A percentile compares a stretch with the other conserved stretches of the same genome.
Evolutionary conservation across 2,329 filamentous ascomycete species (phyloP).

Genomic region (Aureobasidium uvarum): DNA sequence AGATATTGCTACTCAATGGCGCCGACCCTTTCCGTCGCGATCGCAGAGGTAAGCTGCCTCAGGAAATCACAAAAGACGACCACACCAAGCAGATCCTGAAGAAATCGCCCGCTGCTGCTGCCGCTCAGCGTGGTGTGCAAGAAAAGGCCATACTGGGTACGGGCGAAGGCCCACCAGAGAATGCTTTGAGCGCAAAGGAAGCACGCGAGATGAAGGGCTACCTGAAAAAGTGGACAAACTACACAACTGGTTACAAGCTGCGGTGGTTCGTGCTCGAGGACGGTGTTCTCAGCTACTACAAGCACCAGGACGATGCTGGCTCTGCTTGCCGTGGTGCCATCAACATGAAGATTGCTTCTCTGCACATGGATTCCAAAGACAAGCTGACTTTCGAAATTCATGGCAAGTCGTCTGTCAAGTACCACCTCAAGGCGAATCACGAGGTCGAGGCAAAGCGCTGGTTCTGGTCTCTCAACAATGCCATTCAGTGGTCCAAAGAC

Average conservation of each 20-base stretch:
- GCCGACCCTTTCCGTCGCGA: slow-evolving; percentile 95
- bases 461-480: slow-evolving; percentile 99
- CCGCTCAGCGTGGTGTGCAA: slow-evolving; percentile 91
- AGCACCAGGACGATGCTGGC: slow-evolving; percentile 95
- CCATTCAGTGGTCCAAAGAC: slow-evolving; percentile 97
- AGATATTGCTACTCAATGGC: slow-evolving; percentile 86
- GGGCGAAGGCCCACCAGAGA: slow-evolving; percentile 46
- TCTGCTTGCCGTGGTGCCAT: slow-evolving; percentile 96
- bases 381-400: slow-evolving; percentile 98
- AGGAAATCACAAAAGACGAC: slow-evolving; percentile 96
- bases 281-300: slow-evolving; percentile 97
- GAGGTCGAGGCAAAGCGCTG: slow-evolving; percentile 97
- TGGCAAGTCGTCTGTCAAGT: slow-evolving; percentile 97
- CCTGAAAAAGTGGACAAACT: slow-evolving; percentile 99
- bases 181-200: slow-evolving; percentile 70
- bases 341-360: slow-evolving; percentile 93
- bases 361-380: slow-evolving; percentile 95
- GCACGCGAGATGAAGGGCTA: slow-evolving; percentile 97
- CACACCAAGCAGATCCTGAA: slow-evolving; percentile 84
- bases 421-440: slow-evolving; percentile 96
- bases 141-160: slow-evolving; percentile 83
- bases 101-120: slow-evolving; percentile 88
- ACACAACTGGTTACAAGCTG: slow-evolving; percentile 93
- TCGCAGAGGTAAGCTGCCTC: slow-evolving; percentile 89
- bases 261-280: slow-evolving; percentile 98